Evolutionary conservation across 768 basidiomycete genomes (phyloP), one percentile per base, ranked within the genome.

Genomic region (Rhizopogon sp.): DNA sequence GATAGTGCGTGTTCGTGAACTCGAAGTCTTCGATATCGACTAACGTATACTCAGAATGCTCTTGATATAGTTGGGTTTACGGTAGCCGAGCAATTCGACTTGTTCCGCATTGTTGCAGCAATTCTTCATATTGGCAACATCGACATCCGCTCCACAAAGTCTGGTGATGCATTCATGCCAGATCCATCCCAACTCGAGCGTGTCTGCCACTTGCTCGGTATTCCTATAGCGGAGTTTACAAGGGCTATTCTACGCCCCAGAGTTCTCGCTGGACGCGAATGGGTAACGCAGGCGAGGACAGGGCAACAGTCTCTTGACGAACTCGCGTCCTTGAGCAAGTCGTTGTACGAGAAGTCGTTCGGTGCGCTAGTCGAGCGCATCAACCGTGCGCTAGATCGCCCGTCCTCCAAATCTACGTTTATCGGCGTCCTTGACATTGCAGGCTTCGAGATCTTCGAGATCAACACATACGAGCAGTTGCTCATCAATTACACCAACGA

Each of bases 401-500:
- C 96, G 2, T 88, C 90, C 3, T 88, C 88, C 42, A 91, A 95
- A 72, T 84, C 88, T 7, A 90, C 90, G 2, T 99, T 98, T 70
- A 98, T 99, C 57, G 97, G 97, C 42, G 97, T 99, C 8, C 81
- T 99, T 33, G 97, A 99, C 81, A 99, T 99, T 51, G 97, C 97
- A 6, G 97, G 97, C 8, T 99, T 99, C 72, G 97, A 99, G 71
- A 99, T 99, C 58, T 91, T 92, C 73, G 89, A 90, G 53, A 78
- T 87, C 63, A 98, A 98, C 69, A 88, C 88, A 8, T 99, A 98
- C 69, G 97, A 99, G 65, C 97, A 99, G 69, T 81, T 99, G 28
- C 81, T 96, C 63, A 99, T 99, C 82, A 99, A 99, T 67, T 96
- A 91, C 65, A 98, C 96, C 43, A 99, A 99, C 76, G 97, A 99